These are phyloP conservation scores for Mycena leptocephala DNA, from an alignment of 768 basidiomycete species.

Conservation along the genomic window DNA sequence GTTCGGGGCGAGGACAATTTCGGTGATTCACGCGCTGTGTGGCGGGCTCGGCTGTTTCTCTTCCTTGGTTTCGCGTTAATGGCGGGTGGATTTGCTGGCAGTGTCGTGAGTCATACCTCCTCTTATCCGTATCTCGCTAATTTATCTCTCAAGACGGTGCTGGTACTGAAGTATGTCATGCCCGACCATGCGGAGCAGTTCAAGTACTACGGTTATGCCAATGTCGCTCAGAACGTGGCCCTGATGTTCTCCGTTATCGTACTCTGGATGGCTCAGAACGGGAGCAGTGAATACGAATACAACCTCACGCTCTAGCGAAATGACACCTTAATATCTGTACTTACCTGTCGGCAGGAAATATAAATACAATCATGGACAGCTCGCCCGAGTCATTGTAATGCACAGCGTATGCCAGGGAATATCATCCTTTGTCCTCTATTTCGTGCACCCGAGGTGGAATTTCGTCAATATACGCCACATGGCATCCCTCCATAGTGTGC, in stretches of 20 bases:
- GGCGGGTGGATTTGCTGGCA: constrained; percentile 98
- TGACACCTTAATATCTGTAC: background rate
- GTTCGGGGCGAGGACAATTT: constrained; percentile 85
- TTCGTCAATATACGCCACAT: no score
- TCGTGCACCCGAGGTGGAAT: no score
- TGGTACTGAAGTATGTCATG: constrained; percentile 93
- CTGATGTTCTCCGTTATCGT: constrained; percentile 90
- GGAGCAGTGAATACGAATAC: constrained; percentile 93
- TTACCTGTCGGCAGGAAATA: background rate
- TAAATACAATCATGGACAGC: no score
- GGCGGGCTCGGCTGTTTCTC: constrained; percentile 91
- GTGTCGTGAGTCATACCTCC: constrained; percentile 77
- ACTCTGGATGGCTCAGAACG: constrained; percentile 93
- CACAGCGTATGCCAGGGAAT: no score
- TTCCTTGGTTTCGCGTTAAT: constrained; percentile 98
- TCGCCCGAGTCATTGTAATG: no score
- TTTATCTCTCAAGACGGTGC: constrained; percentile 76
- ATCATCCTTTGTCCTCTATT: no score
- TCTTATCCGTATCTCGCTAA: background rate
- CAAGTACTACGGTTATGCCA: constrained; percentile 94
- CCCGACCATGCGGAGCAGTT: constrained; percentile 81
- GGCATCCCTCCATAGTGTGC: no score
- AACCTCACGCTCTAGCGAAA: constrained; percentile 78
- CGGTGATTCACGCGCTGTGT: constrained; percentile 89
- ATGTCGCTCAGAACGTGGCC: constrained; percentile 92